Base-by-base conservation (phyloP, 1,139 yeast genomes). In the Hansenula anomala region DNA sequence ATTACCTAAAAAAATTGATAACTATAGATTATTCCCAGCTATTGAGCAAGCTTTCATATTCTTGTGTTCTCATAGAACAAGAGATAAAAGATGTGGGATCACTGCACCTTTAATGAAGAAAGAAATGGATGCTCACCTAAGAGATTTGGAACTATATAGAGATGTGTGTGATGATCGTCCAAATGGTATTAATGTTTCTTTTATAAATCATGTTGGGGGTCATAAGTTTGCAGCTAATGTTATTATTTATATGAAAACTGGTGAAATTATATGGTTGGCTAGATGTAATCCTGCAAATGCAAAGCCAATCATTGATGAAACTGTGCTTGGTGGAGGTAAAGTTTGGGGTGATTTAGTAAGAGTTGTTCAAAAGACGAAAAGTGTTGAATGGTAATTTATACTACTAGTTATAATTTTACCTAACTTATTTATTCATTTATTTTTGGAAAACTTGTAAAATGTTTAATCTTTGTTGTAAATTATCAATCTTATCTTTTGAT, bases 201-300 rank as follows among this genome's bases (percentile, higher is more conserved):
- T 61, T 52, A 72, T 85, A 18, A 88, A 86, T 55, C 98, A 92
- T 60, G 83, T 92, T 24, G 98, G 98, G 4, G 97, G 97, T 3
- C 98, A 92, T 62, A 92, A 92, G 56, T 92, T 69, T 60, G 86
- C 92, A 2, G 97, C 97, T 3, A 92, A 92, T 60, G 85, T 87
- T 3, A 71, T 88, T 39, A 74, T 90, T 22, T 89, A 87, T 55
- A 63, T 80, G 45, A 78, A 73, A 48, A 48, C 81, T 4, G 95
- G 95, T 13, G 82, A 85, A 51, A 78, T 82, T 44, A 75, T 89
- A 27, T 89, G 97, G 97, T 66, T 88, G 54, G 97, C 95, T 1
- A 71, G 92, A 48, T 83, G 94, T 43, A 69, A 75, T 5, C 97
- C 97, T 10, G 71, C 71, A 37, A 87, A 88, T 54, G 87, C 81